These are phyloP conservation scores for Leccinum pseudoinsigne DNA, from an alignment of 1,284 basidiomycete genomes.

Conservation along the genomic window DNA sequence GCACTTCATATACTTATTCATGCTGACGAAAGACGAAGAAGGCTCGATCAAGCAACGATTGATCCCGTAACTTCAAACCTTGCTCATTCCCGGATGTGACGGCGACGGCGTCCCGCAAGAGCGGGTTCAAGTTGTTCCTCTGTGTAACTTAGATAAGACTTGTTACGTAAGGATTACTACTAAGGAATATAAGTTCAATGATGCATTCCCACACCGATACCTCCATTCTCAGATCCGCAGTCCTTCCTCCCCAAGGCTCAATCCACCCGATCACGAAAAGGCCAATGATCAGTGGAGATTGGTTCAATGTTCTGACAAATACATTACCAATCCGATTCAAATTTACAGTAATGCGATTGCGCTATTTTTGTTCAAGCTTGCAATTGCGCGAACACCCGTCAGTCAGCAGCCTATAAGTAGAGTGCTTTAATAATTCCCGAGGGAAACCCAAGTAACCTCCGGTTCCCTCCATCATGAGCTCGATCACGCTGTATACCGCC, in stretches of 20 bases:
- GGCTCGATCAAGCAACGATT: background rate
- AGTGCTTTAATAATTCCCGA: background rate
- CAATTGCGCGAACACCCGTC: background rate
- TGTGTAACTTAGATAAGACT: too few relatives aligned
- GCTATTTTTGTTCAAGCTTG: background rate
- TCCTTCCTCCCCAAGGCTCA: background rate
- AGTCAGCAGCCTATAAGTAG: constrained; percentile 9
- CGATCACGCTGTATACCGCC: constrained; percentile 49
- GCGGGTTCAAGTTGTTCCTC: constrained; percentile 8
- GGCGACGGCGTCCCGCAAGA: background rate
- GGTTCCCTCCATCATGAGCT: constrained; percentile 7
- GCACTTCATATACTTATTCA: background rate
- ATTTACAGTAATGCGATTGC: background rate
- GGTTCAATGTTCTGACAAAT: constrained; percentile 1
- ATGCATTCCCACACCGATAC: background rate
- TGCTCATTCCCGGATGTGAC: constrained; percentile 1
- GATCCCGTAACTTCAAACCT: constrained; percentile 7
- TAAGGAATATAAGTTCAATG: background rate
- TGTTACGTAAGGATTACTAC: background rate
- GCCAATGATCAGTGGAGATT: background rate
- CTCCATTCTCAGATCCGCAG: too few relatives aligned
- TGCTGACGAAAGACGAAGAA: background rate
- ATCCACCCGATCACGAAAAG: background rate
- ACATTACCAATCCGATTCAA: background rate
- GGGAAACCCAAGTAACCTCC: background rate